Percentiles rank a stretch among this genome's conserved stretches.
These are phyloP conservation scores for Viridothelium virens DNA, from an alignment of 495 filamentous ascomycete species.

Conservation along the genomic window DNA sequence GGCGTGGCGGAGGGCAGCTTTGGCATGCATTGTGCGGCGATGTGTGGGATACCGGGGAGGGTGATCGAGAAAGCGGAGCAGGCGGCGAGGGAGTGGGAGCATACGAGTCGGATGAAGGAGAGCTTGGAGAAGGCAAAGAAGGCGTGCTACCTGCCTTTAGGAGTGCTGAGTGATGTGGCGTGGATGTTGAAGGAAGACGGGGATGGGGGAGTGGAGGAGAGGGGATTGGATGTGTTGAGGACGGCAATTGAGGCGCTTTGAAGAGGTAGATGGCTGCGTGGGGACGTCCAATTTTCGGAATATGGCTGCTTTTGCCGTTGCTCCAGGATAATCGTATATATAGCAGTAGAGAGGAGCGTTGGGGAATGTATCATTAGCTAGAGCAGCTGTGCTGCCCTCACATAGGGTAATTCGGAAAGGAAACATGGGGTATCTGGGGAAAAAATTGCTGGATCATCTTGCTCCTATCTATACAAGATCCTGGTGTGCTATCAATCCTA, in stretches of 20 bases:
- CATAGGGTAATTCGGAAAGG: too few relatives aligned
- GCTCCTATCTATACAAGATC: too few relatives aligned
- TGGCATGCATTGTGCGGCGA: constrained; percentile 97
- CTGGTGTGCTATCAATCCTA: too few relatives aligned
- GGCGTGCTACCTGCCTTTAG: constrained; percentile 73
- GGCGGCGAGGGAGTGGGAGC: constrained; percentile 92
- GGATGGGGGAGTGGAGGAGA: constrained; percentile 35
- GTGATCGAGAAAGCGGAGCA: constrained; percentile 81
- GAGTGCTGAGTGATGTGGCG: constrained; percentile 84
- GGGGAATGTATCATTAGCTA: background rate
- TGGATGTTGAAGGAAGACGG: constrained; percentile 58
- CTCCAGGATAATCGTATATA: background rate
- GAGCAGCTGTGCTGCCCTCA: background rate
- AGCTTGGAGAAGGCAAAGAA: constrained; percentile 71
- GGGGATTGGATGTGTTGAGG: constrained; percentile 58
- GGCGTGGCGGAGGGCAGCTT: constrained; percentile 97
- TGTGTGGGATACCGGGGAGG: constrained; percentile 84
- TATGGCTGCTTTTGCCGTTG: background rate
- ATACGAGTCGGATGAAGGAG: constrained; percentile 82
- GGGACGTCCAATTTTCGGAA: background rate
- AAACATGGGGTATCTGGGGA: too few relatives aligned
- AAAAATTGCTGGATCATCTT: too few relatives aligned
- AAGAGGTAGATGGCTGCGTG: constrained; percentile 21
- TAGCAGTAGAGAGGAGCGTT: background rate
- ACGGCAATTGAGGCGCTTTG: constrained; percentile 71